These are phyloP conservation scores for Xylaria sp. DNA, from an alignment of 2,329 filamentous ascomycete genomes.

Conservation along the genomic window DNA sequence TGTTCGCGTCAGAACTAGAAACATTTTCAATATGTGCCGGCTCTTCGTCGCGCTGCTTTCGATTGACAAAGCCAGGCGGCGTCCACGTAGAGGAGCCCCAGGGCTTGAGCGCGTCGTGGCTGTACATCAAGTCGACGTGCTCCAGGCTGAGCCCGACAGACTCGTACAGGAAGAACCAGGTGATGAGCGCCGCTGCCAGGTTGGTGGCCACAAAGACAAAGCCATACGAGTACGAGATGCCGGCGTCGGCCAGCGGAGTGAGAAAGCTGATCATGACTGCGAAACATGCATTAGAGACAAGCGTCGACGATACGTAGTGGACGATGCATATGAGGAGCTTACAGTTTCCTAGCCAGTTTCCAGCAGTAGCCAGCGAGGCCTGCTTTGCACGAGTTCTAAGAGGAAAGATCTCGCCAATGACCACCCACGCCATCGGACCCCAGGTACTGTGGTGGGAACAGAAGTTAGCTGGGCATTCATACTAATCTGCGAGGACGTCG, in stretches of 20 bases:
- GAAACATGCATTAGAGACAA: background rate
- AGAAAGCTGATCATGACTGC: conserved; percentile 66
- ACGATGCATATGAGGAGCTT: conserved; percentile 17
- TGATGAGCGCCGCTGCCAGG: conserved; percentile 58
- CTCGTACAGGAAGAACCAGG: conserved; percentile 73
- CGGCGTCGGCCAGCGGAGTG: conserved; percentile 65
- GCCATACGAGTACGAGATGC: conserved; percentile 65
- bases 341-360: conserved; percentile 64
- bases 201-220: conserved; percentile 69
- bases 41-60: conserved; percentile 33
- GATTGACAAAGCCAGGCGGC: conserved; percentile 48
- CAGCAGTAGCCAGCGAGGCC: conserved; percentile 56
- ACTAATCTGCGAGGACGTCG: background rate
- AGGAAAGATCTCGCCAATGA: conserved; percentile 68
- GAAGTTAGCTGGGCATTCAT: background rate
- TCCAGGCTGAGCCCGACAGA: conserved; percentile 67
- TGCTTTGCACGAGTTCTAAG: conserved; percentile 57
- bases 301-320: background rate
- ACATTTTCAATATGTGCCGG: background rate
- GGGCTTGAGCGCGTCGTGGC: conserved; percentile 58
- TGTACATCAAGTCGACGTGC: conserved; percentile 73
- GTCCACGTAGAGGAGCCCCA: conserved; percentile 62
- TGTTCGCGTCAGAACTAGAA: background rate
- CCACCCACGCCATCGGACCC: conserved; percentile 71
- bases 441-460: conserved; percentile 51